Evolutionary conservation across 129 eudicot genomes (phyloP), one percentile per base, ranked within the genome.

Genomic region (Tanacetum coccineum): DNA sequence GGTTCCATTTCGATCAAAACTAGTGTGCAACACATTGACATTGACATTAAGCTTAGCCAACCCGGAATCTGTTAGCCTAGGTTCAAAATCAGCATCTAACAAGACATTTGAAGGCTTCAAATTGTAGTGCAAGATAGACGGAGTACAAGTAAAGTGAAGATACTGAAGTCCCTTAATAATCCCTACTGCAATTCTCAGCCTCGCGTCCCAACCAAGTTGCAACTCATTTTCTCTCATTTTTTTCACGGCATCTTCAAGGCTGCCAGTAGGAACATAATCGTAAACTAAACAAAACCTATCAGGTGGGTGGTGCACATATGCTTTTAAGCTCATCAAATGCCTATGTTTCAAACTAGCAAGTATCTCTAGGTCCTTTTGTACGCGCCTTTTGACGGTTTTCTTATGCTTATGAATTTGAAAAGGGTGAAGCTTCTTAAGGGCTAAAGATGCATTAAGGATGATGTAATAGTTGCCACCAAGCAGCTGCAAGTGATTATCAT

Each of bases 221-320:
- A 82, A 3, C 71, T 75, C 76, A 44, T 78, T 81, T 28, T 69
- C 77, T 72, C 87, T 78, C 62, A 74, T 80, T 70, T 50, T 79
- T 14, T 50, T 79, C 83, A 87, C 79, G 2, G 74, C 84, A 68
- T 91, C 98, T 40, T 84, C 83, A 22, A 91, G 88, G 66, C 95
- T 91, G 14, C 94, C 98, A 1, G 77, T 76, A 6, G 98, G 85
- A 67, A 81, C 77, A 66, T 83, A 87, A 71, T 91, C 98, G 54
- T 87, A 91, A 22, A 91, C 85, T 74, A 91, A 70, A 36, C 79
- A 67, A 20, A 83, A 83, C 50, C 80, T 68, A 59, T 73, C 75
- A 8, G 76, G 44, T 22, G 85, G 84, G 0, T 81, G 62, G 17
- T 51, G 14, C 44, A 85, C 74, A 74, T 87, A 91, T 17, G 96